A percentile compares a stretch with the other conserved stretches of the same genome.
Conservation (phyloP, 2,329 filamentous ascomycete genomes). For the Fusarium caatingaense region DNA sequence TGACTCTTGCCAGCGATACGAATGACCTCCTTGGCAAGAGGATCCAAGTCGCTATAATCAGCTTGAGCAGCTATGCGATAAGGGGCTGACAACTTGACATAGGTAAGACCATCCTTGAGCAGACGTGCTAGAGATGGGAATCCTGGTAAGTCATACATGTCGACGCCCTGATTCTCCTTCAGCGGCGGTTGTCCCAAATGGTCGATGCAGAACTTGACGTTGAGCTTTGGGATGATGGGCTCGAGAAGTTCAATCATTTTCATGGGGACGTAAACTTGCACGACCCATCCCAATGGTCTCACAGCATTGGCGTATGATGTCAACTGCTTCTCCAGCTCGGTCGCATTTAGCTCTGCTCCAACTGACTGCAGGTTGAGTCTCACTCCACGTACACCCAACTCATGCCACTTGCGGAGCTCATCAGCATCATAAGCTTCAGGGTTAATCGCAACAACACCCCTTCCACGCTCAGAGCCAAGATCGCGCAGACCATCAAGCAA, state of each 20-base stretch:
- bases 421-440: constrained; percentile 52
- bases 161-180: constrained; percentile 32
- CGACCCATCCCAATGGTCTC: constrained; percentile 63
- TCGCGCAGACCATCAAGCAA: constrained; percentile 63
- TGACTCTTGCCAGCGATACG: constrained; percentile 53
- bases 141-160: constrained; percentile 42
- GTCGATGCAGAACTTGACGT: constrained; percentile 67
- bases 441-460: constrained; percentile 69
- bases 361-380: constrained; percentile 69
- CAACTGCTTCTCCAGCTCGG: constrained; percentile 57
- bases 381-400: constrained; percentile 67
- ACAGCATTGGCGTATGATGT: constrained; percentile 62
- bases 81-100: constrained; percentile 68
- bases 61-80: constrained; percentile 64
- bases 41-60: constrained; percentile 58
- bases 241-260: constrained; percentile 61
- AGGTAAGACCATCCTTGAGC: constrained; percentile 61
- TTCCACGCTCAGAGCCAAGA: constrained; percentile 61
- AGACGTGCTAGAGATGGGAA: constrained; percentile 58
- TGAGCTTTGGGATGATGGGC: constrained; percentile 59
- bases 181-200: constrained; percentile 67
- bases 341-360: constrained; percentile 54
- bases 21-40: constrained; percentile 62
- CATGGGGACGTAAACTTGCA: constrained; percentile 69
- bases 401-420: constrained; percentile 64